Percentiles rank a stretch among this genome's conserved stretches.
These are phyloP conservation scores for Mortierella sp. DNA, from an alignment of 371 early-diverging fungal genomes.

Conservation along the genomic window DNA sequence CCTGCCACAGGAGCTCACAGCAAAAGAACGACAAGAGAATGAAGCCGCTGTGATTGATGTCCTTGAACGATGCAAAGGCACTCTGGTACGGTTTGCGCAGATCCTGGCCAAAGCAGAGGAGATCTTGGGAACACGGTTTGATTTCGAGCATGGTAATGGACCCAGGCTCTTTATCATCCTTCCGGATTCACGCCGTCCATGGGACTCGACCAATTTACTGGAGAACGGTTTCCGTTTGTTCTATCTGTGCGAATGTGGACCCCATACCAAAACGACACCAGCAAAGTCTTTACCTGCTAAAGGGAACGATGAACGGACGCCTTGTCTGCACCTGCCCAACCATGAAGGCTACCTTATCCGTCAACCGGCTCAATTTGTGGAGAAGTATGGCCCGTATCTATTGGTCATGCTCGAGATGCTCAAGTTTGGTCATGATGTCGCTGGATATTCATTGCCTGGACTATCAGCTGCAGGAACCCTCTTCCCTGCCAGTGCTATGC, in stretches of 20 bases:
- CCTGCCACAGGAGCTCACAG: not conserved
- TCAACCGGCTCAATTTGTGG: constrained; percentile 1
- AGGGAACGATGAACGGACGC: not conserved
- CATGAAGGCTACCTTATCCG: constrained; percentile 11
- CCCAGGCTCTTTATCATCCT: constrained; percentile 18
- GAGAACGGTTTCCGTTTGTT: constrained; percentile 9
- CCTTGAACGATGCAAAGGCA: not conserved
- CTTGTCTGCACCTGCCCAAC: constrained; percentile 7
- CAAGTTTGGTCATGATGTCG: constrained; percentile 3
- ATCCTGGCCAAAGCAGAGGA: constrained; percentile 15
- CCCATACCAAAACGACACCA: not conserved
- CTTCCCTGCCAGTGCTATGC: not conserved
- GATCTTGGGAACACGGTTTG: not conserved
- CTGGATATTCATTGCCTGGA: constrained; percentile 8
- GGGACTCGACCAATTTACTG: not conserved
- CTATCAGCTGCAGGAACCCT: constrained; percentile 1
- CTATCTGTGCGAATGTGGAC: constrained; percentile 20
- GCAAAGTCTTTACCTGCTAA: not conserved
- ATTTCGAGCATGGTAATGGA: constrained; percentile 3
- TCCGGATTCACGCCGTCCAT: not conserved
- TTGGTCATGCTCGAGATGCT: constrained; percentile 15
- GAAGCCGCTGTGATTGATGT: not conserved
- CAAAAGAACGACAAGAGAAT: not conserved
- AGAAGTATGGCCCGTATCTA: constrained; percentile 8
- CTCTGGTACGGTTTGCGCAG: constrained; percentile 1